These are phyloP conservation scores for Teratosphaeria pseudoeucalypti DNA, from an alignment of 2,329 filamentous ascomycete genomes.

Conservation along the genomic window DNA sequence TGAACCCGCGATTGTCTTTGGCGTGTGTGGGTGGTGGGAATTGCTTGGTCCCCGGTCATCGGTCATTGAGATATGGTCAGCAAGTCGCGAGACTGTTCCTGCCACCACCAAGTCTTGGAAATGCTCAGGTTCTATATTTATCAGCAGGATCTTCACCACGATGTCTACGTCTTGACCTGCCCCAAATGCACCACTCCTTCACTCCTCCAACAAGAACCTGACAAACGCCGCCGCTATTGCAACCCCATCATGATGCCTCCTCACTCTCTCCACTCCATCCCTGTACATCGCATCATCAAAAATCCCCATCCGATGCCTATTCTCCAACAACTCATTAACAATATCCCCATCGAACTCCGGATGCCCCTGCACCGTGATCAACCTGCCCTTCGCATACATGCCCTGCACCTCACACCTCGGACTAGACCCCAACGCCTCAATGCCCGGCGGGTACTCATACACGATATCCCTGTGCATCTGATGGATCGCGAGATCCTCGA, in stretches of 20 bases:
- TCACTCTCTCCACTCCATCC: constrained; percentile 57
- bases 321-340: constrained; percentile 55
- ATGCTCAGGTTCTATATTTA: too few relatives aligned
- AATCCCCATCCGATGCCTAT: constrained; percentile 55
- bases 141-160: too few relatives aligned
- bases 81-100: too few relatives aligned
- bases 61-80: too few relatives aligned
- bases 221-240: constrained; percentile 63
- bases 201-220: constrained; percentile 59
- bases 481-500: constrained; percentile 56
- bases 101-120: too few relatives aligned
- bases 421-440: constrained; percentile 55
- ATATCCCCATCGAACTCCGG: constrained; percentile 72
- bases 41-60: too few relatives aligned
- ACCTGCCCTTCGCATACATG: constrained; percentile 57
- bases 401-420: constrained; percentile 64
- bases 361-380: constrained; percentile 76
- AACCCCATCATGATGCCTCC: constrained; percentile 68
- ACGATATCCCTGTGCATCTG: constrained; percentile 84
- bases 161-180: neutral
- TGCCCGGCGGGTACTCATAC: constrained; percentile 49
- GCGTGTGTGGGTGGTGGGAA: too few relatives aligned
- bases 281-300: constrained; percentile 59
- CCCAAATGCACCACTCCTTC: neutral
- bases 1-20: too few relatives aligned